A percentile compares a stretch with the other conserved stretches of the same genome.
Evolutionary conservation across 495 filamentous ascomycete genomes (phyloP).

Genomic region (Tetracladium setigerum): DNA sequence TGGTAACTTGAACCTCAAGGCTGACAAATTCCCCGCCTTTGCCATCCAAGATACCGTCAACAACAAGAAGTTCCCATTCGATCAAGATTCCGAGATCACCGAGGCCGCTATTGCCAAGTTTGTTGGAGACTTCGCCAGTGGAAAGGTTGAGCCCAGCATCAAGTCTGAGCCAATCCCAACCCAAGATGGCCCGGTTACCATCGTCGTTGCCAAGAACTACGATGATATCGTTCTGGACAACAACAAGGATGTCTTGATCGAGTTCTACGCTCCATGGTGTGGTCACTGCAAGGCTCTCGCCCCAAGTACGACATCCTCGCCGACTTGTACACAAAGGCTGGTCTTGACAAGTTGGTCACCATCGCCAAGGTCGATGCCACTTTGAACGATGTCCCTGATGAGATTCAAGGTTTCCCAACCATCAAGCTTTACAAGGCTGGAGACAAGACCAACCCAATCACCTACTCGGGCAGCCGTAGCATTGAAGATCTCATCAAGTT

Average conservation of each 20-base stretch:
- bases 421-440: conserved; percentile 98
- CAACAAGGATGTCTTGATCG: conserved; percentile 92
- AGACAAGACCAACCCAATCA: conserved; percentile 73
- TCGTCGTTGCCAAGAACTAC: conserved; percentile 93
- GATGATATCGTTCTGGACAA: conserved; percentile 87
- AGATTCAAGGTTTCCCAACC: conserved; percentile 97
- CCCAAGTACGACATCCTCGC: conserved; percentile 89
- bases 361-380: conserved; percentile 99
- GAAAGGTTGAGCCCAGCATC: conserved; percentile 89
- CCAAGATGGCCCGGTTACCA: conserved; percentile 81
- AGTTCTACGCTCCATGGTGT: conserved; percentile 99
- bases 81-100: conserved; percentile 76
- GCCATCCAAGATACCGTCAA: conserved; percentile 94
- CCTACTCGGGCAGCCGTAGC: conserved; percentile 82
- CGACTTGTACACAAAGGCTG: conserved; percentile 62
- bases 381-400: conserved; percentile 90
- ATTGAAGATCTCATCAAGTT: conserved; percentile 92
- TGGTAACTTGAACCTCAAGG: conserved; percentile 93
- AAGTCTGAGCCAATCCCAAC: conserved; percentile 95
- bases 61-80: conserved; percentile 95
- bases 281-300: conserved; percentile 97
- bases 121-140: conserved; percentile 78
- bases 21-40: conserved; percentile 91
- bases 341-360: conserved; percentile 73
- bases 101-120: conserved; percentile 70